Evolutionary conservation across 805 yeast species (phyloP), one percentile per base, ranked within the genome.

Genomic region (Starmera pachycereana): DNA sequence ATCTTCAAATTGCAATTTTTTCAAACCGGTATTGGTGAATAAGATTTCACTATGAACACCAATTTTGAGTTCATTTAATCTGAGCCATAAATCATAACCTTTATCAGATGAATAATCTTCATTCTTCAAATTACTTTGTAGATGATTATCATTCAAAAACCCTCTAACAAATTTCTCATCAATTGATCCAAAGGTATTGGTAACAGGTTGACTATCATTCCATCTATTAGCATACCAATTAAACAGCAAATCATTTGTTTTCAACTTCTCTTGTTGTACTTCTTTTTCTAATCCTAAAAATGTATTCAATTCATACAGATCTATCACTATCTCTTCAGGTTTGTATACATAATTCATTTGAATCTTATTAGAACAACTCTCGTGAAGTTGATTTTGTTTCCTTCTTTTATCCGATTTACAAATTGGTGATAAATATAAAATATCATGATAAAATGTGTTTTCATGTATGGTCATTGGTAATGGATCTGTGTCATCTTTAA

Each of bases 401-500:
- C 54, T 47, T 12, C 47, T 48, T 4, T 36, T 29, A 5, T 22
- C 13, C 4, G 44, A 36, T 9, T 42, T 32, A 1, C 40, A 35
- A 29, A 53, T 29, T 3, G 78, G 76, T 6, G 85, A 77, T 33
- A 80, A 60, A 33, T 63, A 62, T 8, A 68, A 68, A 49, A 83
- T 64, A 49, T 83, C 88, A 29, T 59, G 57, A 11, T 65, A 48
- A 32, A 81, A 62, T 12, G 65, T 60, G 45, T 75, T 71, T 37
- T 63, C 61, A 10, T 62, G 61, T 12, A 80, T 56, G 32, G 69
- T 56, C n/a, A 78, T 62, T 0, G 85, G 84, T 1, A 82, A 54
- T n/a, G 61, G 50, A 45, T 73, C 78, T 10, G 71, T 57, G 38
- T 82, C 88, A 46, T 78, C 80, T 46, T 81, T 70, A 12, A 84